phyloP scores from a whole-genome alignment of 202 grass and related monocot genomes.

The Zoysia matrella region DNA sequence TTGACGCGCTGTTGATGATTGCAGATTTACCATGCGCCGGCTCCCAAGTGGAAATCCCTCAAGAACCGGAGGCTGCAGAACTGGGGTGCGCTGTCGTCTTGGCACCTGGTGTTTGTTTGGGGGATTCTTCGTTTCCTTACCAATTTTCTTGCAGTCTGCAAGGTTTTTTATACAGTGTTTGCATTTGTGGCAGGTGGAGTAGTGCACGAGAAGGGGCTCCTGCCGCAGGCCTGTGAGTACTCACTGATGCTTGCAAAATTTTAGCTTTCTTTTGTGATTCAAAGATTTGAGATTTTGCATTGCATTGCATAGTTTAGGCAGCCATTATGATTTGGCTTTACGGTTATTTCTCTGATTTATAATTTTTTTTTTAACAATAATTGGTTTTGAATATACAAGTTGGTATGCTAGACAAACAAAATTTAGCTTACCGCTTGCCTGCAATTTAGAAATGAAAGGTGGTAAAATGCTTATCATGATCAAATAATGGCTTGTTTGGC shows the following conservation, averaged over 20 bases:
- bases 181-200: conserved; percentile 59
- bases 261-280: conserved; percentile 15
- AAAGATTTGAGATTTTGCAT: neutral
- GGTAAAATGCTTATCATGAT: neutral
- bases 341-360: neutral
- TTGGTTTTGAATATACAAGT: neutral
- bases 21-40: conserved; percentile 80
- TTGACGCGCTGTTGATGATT: conserved; percentile 20
- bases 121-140: neutral
- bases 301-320: conserved; percentile 10
- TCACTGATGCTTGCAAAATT: neutral
- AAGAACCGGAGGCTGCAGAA: conserved; percentile 93
- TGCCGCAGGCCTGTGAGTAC: conserved; percentile 84
- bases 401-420: neutral
- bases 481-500: neutral
- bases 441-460: neutral
- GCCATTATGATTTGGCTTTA: neutral
- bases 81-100: conserved; percentile 60
- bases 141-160: neutral
- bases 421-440: neutral
- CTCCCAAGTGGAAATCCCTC: conserved; percentile 81
- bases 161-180: neutral
- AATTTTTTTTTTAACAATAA: neutral
- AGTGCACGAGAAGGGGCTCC: conserved; percentile 89
- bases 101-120: neutral